Conservation (phyloP, 306 rosid genomes). For the Acacia crassicarpa region DNA sequence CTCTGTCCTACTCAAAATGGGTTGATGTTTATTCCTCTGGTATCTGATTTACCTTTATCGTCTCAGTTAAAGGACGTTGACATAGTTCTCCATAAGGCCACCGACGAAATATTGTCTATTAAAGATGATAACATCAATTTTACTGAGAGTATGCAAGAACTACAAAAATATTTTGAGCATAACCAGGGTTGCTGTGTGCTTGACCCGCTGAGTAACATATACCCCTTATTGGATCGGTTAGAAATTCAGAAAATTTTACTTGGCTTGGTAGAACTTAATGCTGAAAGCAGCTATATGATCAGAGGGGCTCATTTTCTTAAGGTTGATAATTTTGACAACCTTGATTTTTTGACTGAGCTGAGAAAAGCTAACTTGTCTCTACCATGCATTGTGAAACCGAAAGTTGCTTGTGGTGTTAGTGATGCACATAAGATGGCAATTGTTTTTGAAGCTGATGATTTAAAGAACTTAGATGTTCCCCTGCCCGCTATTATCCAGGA, state of each 20-base stretch:
- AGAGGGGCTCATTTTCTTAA: slow-evolving; percentile 79
- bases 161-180: slow-evolving; percentile 69
- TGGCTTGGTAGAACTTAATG: slow-evolving; percentile 62
- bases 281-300: slow-evolving; percentile 45
- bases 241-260: slow-evolving; percentile 74
- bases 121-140: slow-evolving; percentile 51
- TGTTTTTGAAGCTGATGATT: slow-evolving; percentile 66
- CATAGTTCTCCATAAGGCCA: slow-evolving; percentile 83
- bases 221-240: slow-evolving; percentile 72
- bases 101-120: slow-evolving; percentile 78
- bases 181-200: slow-evolving; percentile 63
- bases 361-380: slow-evolving; percentile 62
- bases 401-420: slow-evolving; percentile 89
- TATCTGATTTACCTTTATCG: slow-evolving; percentile 63
- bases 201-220: slow-evolving; percentile 66
- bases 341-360: slow-evolving; percentile 48
- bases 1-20: slow-evolving; percentile 72
- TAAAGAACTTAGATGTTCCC: slow-evolving; percentile 70
- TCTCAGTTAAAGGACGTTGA: slow-evolving; percentile 80
- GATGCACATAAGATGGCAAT: slow-evolving; percentile 93
- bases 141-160: slow-evolving; percentile 64
- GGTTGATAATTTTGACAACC: slow-evolving; percentile 61
- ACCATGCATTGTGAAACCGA: slow-evolving; percentile 91
- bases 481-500: slow-evolving; percentile 94
- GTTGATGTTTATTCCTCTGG: slow-evolving; percentile 79